Evolutionary conservation across 129 eudicot genomes (phyloP).

Genomic region (Artemisia tridentata): DNA sequence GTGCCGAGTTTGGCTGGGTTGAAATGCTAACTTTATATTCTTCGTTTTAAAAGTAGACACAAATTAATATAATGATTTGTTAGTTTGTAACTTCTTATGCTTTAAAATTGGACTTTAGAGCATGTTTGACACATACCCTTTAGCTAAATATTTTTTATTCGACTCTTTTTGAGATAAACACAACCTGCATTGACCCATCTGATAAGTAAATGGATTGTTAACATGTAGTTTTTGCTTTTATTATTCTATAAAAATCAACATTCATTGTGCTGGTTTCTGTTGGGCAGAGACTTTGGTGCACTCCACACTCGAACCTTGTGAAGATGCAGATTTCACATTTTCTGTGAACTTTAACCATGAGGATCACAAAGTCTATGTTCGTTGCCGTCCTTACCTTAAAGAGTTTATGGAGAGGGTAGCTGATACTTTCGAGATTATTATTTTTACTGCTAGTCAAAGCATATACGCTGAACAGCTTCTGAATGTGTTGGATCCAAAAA

Average conservation of each 20-base stretch:
- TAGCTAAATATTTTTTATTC: too few relatives aligned
- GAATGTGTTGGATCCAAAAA: constrained; percentile 87
- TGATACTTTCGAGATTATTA: constrained; percentile 83
- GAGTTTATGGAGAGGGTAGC: constrained; percentile 91
- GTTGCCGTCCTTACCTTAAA: constrained; percentile 87
- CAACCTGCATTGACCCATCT: too few relatives aligned
- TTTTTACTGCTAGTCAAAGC: constrained; percentile 98
- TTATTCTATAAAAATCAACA: not conserved
- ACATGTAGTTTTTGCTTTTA: too few relatives aligned
- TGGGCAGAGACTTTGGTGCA: constrained; percentile 98
- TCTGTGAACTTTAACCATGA: constrained; percentile 71
- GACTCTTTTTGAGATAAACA: too few relatives aligned
- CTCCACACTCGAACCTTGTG: constrained; percentile 91
- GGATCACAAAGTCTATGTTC: constrained; percentile 85
- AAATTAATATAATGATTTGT: too few relatives aligned
- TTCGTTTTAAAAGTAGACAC: too few relatives aligned
- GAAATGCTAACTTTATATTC: too few relatives aligned
- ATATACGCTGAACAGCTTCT: constrained; percentile 95
- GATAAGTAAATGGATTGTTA: too few relatives aligned
- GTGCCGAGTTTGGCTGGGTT: too few relatives aligned
- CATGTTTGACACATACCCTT: too few relatives aligned
- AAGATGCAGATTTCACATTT: constrained; percentile 90
- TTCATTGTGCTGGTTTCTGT: constrained; percentile 9
- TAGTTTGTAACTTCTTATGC: too few relatives aligned
- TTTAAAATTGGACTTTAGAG: too few relatives aligned